Base-by-base conservation (phyloP, 225 moss, liverwort and hornwort genomes). In the Sphagnum tenellum region DNA sequence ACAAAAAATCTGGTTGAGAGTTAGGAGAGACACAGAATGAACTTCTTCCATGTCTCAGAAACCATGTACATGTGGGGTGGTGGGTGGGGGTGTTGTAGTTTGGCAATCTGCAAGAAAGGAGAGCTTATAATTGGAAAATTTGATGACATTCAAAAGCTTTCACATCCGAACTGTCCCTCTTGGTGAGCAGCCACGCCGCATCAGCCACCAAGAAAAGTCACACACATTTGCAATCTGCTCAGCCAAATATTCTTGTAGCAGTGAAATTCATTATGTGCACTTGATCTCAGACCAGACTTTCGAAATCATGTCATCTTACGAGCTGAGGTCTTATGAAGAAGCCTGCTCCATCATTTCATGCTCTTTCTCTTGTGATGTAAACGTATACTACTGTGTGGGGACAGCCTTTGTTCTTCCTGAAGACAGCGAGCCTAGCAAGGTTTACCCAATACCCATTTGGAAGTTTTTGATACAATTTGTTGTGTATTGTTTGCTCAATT, bases 351-450 rank as follows among this genome's bases (percentile, higher is more conserved):
- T 92, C 65, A 95, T 92, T 66, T 88, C 86, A 47, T 95, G 95
- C 73, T 92, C 95, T 46, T 95, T 95, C 67, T 78, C 88, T 44
- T 89, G 92, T 55, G 95, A 95, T 62, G 55, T 72, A 46, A 95
- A 89, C 70, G 89, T 88, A 9, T 95, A 92, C 62, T 95, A 89
- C 53, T 95, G 95, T 71, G 92, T 92, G 68, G 95, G 95, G 4
- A 95, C 92, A 54, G 95, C 95, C 5, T 95, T 92, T 74, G 92
- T 86, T 52, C 79, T 92, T 56, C 89, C 92, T 2, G 95, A 95
- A 71, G 95, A 95, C 78, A 95, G 89, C 64, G 95, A 95, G 74
- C 89, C 95, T 4, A 92, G 81, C 79, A 95, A 95, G 92, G 92
- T 92, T 60, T 45, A 66, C 69, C 10, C 12, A 12, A 56, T 58